Evolutionary conservation across 805 yeast genomes (phyloP).

Genomic region (Candida yuanshanica): DNA sequence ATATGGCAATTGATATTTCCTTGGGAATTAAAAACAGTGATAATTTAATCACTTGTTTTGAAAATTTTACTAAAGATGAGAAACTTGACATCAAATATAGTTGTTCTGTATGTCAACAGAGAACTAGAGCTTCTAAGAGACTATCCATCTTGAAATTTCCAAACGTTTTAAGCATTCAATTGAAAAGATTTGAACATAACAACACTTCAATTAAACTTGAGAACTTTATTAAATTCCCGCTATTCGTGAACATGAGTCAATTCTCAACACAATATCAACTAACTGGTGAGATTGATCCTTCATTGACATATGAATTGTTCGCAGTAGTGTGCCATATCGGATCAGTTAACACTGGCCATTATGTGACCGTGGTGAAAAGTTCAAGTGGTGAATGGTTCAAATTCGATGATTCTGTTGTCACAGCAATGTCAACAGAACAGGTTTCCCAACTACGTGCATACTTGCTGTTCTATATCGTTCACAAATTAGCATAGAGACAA

Average conservation of each 20-base stretch:
- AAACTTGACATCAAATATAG: conserved; percentile 65
- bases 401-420: conserved; percentile 84
- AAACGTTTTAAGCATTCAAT: conserved; percentile 73
- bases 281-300: conserved; percentile 23
- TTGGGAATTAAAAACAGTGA: conserved; percentile 54
- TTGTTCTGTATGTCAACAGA: conserved; percentile 60
- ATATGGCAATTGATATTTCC: conserved; percentile 87
- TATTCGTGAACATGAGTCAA: conserved; percentile 62
- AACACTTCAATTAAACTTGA: conserved; percentile 56
- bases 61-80: conserved; percentile 74
- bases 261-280: conserved; percentile 34
- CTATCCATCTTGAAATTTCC: conserved; percentile 67
- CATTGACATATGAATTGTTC: conserved; percentile 70
- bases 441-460: conserved; percentile 76
- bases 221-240: conserved; percentile 65
- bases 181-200: conserved; percentile 56
- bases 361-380: conserved; percentile 70
- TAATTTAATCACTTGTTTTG: conserved; percentile 57
- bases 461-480: conserved; percentile 59
- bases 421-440: conserved; percentile 55
- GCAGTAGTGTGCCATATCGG: conserved; percentile 90
- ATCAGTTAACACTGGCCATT: conserved; percentile 93
- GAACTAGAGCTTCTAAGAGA: conserved; percentile 66
- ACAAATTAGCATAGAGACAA: conserved; percentile 9
- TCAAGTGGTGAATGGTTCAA: conserved; percentile 80